Evolutionary conservation across 768 basidiomycete species (phyloP), one percentile per base, ranked within the genome.

Genomic region (Erythrobasidium yunnanense): DNA sequence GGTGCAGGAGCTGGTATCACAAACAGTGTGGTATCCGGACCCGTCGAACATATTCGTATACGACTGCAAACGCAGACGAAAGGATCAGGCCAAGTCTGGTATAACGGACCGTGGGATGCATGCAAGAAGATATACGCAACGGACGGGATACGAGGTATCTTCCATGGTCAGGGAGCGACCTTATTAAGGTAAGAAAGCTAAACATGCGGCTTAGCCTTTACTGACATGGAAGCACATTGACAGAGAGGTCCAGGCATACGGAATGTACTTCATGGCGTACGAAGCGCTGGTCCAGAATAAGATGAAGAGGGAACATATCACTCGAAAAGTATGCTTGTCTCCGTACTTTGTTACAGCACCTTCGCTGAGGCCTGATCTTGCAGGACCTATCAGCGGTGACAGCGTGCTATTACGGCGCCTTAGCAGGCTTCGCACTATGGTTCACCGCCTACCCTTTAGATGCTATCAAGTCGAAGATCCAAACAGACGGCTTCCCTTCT

Each of bases 21-120:
- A 8, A 97, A 96, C 73, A 86, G 89, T 29, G 80, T 93, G 66
- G 90, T 95, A 35, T 92, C 91, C 0, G 90, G 91, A 0, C 93
- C 92, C 4, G 92, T 97, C 18, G 92, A 97, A 76, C 92, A 96
- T 74, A 91, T 96, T 74, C 88, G 92, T 78, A 97, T 96, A 70
- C 85, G 91, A 60, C 79, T 97, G 25, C 93, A 97, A 77, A 92
- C 88, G 0, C 93, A 96, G 74, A 85, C 87, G 2, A 63, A 63
- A 35, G 49, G 29, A 18, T 65, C 70, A 5, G 82, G 84, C 42
- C 83, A 79, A 11, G 86, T 86, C n/a, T 85, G 82, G 3, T 96
- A 91, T 77, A 78, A 77, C 7, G 93, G 93, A 0, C 92, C 93
- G 17, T 82, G 84, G 72, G 88, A 93, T 76, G 91, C 90, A 45